A percentile compares a stretch with the other conserved stretches of the same genome.
Evolutionary conservation across 2,329 filamentous ascomycete genomes (phyloP).

Genomic region (Epichloe elymi): DNA sequence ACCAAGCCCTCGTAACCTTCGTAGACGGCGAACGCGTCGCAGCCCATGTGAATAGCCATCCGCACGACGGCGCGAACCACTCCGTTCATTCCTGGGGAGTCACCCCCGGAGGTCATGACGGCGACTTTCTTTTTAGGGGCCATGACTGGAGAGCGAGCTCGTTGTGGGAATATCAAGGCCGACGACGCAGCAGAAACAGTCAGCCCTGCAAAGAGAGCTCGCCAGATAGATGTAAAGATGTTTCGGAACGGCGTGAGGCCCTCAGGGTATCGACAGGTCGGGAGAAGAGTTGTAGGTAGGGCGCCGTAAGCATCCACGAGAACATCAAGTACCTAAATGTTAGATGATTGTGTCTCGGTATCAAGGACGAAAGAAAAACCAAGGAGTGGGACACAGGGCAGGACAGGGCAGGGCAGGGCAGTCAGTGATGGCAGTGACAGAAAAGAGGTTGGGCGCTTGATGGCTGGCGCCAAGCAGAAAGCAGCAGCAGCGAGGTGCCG

Average conservation of each 20-base stretch:
- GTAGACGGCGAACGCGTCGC: conserved; percentile 69
- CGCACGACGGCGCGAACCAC: conserved; percentile 83
- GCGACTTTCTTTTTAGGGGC: conserved; percentile 56
- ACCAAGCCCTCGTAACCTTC: conserved; percentile 96
- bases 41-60: conserved; percentile 75
- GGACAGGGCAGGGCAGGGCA: background rate
- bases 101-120: conserved; percentile 83
- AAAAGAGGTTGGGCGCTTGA: background rate
- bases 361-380: no score
- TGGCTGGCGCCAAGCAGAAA: background rate
- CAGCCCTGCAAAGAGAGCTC: conserved; percentile 10
- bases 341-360: no score
- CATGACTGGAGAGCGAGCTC: conserved; percentile 21
- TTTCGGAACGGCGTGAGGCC: conserved; percentile 13
- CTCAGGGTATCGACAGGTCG: conserved; percentile 17
- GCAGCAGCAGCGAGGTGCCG: no score
- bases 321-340: background rate
- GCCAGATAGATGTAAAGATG: conserved; percentile 16
- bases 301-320: conserved; percentile 14
- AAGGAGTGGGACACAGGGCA: background rate
- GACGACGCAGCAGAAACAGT: conserved; percentile 3
- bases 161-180: conserved; percentile 7
- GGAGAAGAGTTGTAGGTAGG: conserved; percentile 15
- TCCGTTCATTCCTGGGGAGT: conserved; percentile 90
- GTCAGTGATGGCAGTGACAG: background rate